Percentiles rank a stretch among this genome's conserved stretches.
Evolutionary conservation across 352 stramenopile species (phyloP).

Genomic region (Saprolegnia parasitica): DNA sequence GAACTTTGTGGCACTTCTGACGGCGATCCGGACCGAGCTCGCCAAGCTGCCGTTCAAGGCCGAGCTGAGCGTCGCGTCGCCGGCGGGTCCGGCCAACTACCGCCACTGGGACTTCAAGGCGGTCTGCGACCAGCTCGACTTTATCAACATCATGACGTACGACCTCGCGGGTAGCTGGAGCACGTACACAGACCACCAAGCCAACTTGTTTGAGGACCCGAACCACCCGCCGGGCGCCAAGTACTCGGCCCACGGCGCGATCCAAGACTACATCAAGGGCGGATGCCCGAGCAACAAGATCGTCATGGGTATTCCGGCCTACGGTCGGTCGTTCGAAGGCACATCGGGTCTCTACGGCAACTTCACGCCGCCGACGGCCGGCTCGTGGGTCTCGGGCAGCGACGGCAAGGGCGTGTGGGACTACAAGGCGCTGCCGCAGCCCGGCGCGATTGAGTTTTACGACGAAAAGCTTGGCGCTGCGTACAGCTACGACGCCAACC

Average conservation of each 20-base stretch:
- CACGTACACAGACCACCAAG: constrained; percentile 18
- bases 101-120: constrained; percentile 21
- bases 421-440: constrained; percentile 13
- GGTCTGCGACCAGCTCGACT: constrained; percentile 5
- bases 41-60: constrained; percentile 13
- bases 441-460: constrained; percentile 7
- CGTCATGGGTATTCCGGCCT: constrained; percentile 15
- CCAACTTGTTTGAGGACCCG: constrained; percentile 23
- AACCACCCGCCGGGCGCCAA: constrained; percentile 7
- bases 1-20: constrained; percentile 6
- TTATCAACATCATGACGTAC: constrained; percentile 24
- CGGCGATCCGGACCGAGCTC: constrained; percentile 11
- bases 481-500: constrained; percentile 22
- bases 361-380: constrained; percentile 8
- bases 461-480: constrained; percentile 15
- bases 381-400: not conserved
- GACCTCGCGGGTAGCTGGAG: constrained; percentile 21
- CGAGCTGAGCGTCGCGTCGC: constrained; percentile 22
- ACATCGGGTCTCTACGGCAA: constrained; percentile 3
- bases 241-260: constrained; percentile 10
- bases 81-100: constrained; percentile 13
- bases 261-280: constrained; percentile 24
- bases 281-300: constrained; percentile 16
- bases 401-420: constrained; percentile 9
- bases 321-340: constrained; percentile 18